A percentile compares a stretch with the other conserved stretches of the same genome.
These are phyloP conservation scores for Apiospora marii DNA, from an alignment of 2,329 filamentous ascomycete genomes.

Conservation along the genomic window DNA sequence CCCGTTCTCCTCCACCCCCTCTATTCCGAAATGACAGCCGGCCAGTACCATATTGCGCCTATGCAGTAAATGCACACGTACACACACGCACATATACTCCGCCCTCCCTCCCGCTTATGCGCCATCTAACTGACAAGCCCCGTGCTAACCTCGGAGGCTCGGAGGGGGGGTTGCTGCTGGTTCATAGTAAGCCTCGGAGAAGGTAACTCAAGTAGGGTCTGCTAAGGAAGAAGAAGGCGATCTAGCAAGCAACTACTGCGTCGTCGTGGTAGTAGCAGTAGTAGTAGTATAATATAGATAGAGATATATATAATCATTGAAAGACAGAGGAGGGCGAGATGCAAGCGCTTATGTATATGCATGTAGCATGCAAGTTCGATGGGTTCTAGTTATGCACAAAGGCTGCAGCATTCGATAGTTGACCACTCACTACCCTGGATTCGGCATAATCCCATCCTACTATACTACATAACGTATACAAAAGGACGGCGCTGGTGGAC, in stretches of 20 bases:
- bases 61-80: not conserved
- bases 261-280: too few relatives aligned
- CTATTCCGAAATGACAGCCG: not conserved
- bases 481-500: not conserved
- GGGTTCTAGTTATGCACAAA: constrained; percentile 1
- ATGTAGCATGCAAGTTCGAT: not conserved
- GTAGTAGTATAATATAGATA: not conserved
- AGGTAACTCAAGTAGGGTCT: not conserved
- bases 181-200: constrained; percentile 15
- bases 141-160: not conserved
- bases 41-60: not conserved
- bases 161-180: not conserved
- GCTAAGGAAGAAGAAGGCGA: constrained; percentile 1
- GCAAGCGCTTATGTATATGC: not conserved
- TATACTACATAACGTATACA: not conserved
- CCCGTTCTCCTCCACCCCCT: not conserved
- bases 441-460: too few relatives aligned
- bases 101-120: not conserved
- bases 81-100: too few relatives aligned
- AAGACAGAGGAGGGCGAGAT: too few relatives aligned
- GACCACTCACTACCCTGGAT: too few relatives aligned
- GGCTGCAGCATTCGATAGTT: not conserved
- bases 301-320: too few relatives aligned
- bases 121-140: not conserved
- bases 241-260: not conserved